A percentile compares a stretch with the other conserved stretches of the same genome.
Evolutionary conservation across 495 filamentous ascomycete species (phyloP).

Genomic region (Xylaria sp.): DNA sequence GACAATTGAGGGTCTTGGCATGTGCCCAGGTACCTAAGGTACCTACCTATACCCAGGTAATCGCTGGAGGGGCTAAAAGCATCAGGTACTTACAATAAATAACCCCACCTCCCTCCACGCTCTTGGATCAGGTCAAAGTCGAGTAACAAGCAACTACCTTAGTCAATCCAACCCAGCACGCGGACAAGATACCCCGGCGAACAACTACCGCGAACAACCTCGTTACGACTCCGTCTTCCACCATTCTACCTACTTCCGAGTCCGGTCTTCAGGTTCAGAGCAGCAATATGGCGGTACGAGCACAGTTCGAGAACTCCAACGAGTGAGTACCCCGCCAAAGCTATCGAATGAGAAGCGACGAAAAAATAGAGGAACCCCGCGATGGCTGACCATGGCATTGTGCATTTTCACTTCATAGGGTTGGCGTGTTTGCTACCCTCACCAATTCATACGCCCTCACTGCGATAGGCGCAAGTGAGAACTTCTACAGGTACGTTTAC

Average conservation of each 20-base stretch:
- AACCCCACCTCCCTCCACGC: conserved; percentile 26
- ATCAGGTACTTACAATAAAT: conserved; percentile 16
- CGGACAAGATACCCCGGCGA: conserved; percentile 5
- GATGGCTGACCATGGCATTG: conserved; percentile 37
- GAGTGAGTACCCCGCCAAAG: conserved; percentile 69
- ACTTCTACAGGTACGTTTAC: conserved; percentile 75
- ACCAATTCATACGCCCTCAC: conserved; percentile 96
- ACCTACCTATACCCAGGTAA: not conserved
- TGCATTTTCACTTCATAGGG: conserved; percentile 58
- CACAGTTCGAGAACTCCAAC: conserved; percentile 98
- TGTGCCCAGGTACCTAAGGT: not conserved
- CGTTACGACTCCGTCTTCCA: conserved; percentile 17
- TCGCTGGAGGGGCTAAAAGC: not conserved
- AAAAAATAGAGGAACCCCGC: not conserved
- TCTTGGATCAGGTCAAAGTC: conserved; percentile 14
- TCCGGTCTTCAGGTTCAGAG: conserved; percentile 15
- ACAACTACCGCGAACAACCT: conserved; percentile 21
- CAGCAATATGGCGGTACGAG: conserved; percentile 76
- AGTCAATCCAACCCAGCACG: not conserved
- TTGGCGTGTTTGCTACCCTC: conserved; percentile 94
- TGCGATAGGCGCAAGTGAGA: conserved; percentile 93
- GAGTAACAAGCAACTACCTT: not conserved
- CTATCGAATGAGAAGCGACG: conserved; percentile 17
- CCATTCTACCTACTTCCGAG: conserved; percentile 27
- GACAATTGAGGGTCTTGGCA: not conserved